Base-by-base conservation (phyloP, 306 rosid genomes). In the Medicago lupulina region DNA sequence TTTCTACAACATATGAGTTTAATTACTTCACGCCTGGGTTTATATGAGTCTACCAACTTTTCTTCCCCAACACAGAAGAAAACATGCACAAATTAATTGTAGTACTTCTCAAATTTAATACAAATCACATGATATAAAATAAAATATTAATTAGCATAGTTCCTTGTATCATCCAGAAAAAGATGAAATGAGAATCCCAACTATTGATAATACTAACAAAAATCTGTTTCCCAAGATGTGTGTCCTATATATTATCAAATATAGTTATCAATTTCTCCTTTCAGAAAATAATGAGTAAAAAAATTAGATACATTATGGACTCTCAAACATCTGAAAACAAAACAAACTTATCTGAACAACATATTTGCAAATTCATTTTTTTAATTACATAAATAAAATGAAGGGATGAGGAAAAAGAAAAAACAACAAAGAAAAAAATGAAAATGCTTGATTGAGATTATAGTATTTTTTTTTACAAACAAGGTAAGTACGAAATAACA, bases 151-250 rank as follows among this genome's bases (percentile, higher is more conserved):
- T 34, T 39, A 69, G 60, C 21, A 58, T 28, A 71, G 28, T 62
- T 72, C 70, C 28, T 79, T 82, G 77, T 78, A 79, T 82, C 69
- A 70, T 79, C 88, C 66, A 90, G 77, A 82, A 53, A 58, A 58
- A 11, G 39, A 58, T 58, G n/a, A 58, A 58, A 58, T 23, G 64
- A 66, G 23, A 71, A 49, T 51, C 73, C 54, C 59, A 75, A 44
- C 65, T 54, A 67, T 49, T 67, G 59, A 73, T 67, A 61, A 76
- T 51, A 70, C 38, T 53, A 57, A 66, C 74, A 68, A 79, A 71
- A 67, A 76, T 65, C 71, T 75, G 79, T 76, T 74, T 77, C 51
- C 14, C 18, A 66, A 58, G 57, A 61, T 49, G 57, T 16, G 13
- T 43, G 51, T 12, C n/a, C 40, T 13, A 0, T 50, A 17, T 18